Evolutionary conservation across 495 filamentous ascomycete species (phyloP).

Genomic region (Neurospora hispaniola): DNA sequence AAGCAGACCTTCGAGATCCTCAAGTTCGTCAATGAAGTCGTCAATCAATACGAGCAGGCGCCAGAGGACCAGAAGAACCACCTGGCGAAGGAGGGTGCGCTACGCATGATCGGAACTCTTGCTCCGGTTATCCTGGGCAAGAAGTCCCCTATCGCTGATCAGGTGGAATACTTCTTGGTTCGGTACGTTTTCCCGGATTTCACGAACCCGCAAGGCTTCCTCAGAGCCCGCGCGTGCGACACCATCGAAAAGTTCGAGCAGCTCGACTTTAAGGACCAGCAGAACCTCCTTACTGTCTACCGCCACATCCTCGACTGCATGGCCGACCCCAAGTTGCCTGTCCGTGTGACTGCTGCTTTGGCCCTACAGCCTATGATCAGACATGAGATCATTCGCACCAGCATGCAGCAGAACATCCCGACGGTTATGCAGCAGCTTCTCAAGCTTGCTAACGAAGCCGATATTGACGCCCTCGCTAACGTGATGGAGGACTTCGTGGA

Average conservation of each 20-base stretch:
- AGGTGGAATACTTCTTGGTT: conserved; percentile 98
- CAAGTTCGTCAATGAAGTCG: conserved; percentile 84
- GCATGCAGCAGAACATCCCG: conserved; percentile 97
- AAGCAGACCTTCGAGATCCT: conserved; percentile 93
- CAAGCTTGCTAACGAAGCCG: conserved; percentile 91
- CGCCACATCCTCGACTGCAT: conserved; percentile 94
- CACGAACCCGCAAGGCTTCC: conserved; percentile 82
- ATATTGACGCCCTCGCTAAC: conserved; percentile 89
- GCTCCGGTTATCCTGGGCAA: conserved; percentile 91
- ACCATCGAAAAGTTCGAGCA: conserved; percentile 96
- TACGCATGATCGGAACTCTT: conserved; percentile 94
- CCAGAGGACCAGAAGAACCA: conserved; percentile 82
- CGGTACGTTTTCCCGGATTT: conserved; percentile 98
- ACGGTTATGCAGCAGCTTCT: conserved; percentile 98
- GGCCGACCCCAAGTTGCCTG: conserved; percentile 83
- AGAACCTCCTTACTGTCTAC: conserved; percentile 91
- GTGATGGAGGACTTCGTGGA: conserved; percentile 99
- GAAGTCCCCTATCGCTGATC: conserved; percentile 93
- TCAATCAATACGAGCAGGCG: conserved; percentile 74
- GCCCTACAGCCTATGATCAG: conserved; percentile 91
- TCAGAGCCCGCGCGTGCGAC: conserved; percentile 90
- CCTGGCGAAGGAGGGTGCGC: conserved; percentile 88
- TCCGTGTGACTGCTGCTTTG: conserved; percentile 88
- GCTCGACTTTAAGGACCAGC: conserved; percentile 88
- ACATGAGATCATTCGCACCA: conserved; percentile 83